These are phyloP conservation scores for Copromyces sp. DNA, from an alignment of 495 filamentous ascomycete genomes.

Conservation along the genomic window DNA sequence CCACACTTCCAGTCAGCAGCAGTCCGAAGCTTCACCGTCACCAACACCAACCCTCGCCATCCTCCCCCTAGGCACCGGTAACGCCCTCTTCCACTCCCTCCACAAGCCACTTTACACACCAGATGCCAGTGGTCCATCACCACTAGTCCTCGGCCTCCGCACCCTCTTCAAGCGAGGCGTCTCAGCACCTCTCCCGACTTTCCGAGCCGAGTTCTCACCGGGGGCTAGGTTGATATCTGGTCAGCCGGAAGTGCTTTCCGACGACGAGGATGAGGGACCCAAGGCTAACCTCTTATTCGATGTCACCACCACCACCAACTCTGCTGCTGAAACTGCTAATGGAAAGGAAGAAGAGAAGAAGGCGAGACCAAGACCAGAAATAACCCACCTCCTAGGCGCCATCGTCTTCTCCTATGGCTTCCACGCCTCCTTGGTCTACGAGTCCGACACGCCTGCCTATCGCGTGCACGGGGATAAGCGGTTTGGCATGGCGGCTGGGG, in stretches of 20 bases:
- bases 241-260: conserved; percentile 19
- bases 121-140: conserved; percentile 9
- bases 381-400: conserved; percentile 50
- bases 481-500: conserved; percentile 73
- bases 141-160: conserved; percentile 40
- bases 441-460: conserved; percentile 72
- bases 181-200: conserved; percentile 39
- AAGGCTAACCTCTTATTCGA: not conserved
- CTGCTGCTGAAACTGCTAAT: not conserved
- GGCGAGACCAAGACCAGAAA: conserved; percentile 3
- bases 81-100: conserved; percentile 70
- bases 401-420: conserved; percentile 83
- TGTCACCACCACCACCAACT: conserved; percentile 1
- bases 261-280: not conserved
- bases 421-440: conserved; percentile 77
- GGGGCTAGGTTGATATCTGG: conserved; percentile 47
- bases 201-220: conserved; percentile 55
- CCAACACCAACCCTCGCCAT: conserved; percentile 48
- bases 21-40: not conserved
- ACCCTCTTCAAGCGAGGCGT: conserved; percentile 44
- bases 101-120: conserved; percentile 26
- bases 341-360: not conserved
- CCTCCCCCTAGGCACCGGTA: conserved; percentile 77
- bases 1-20: not conserved
- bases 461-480: conserved; percentile 62